Evolutionary conservation across 108 stramenopile species (phyloP), one percentile per base, ranked within the genome.

Genomic region (Stephanodiscus minutulus): DNA sequence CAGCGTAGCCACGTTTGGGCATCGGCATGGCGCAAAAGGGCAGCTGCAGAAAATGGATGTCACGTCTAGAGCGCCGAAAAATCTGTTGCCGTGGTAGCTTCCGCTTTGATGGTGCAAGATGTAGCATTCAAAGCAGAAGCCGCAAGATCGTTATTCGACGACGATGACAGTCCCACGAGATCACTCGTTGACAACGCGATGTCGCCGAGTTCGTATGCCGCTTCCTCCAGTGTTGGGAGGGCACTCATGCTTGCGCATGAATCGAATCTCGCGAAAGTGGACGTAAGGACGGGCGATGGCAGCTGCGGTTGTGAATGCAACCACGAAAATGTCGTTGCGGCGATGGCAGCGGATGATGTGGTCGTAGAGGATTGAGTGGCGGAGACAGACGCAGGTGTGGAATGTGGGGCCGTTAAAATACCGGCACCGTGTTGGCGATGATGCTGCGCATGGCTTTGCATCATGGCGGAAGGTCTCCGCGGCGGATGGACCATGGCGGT

Each of bases 191-290:
- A 60, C 10, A 60, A 21, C 21, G 39, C 17, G 36, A 68, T 54
- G 12, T 68, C 66, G 12, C 41, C 66, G 31, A 68, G 48, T 9
- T 68, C 67, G 37, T 57, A 57, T 46, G 55, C 55, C 37, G 67
- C 67, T 41, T 68, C 67, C 41, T 68, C 67, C 24, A 68, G 55
- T 11, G 56, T 55, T 24, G 67, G 67, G 24, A 68, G 52, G 24
- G 66, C 66, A 41, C 66, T 68, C 8, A 68, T 43, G 39, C 67
- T 68, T 11, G 58, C 39, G 43, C 56, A 56, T 9, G 67, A 68
- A n/a, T 41, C 25, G 0, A 57, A 43, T n/a, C 56, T 44, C 46
- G 67, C 25, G 5, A 57, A 44, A 29, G 67, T 52, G 25, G 55
- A 39, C 20, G 67, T 58, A 17, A 58, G 43, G 43, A 56, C 67